A percentile compares a stretch with the other conserved stretches of the same genome.
Conservation (phyloP, 148 eudicot genomes). For the Agrostemma githago region DNA sequence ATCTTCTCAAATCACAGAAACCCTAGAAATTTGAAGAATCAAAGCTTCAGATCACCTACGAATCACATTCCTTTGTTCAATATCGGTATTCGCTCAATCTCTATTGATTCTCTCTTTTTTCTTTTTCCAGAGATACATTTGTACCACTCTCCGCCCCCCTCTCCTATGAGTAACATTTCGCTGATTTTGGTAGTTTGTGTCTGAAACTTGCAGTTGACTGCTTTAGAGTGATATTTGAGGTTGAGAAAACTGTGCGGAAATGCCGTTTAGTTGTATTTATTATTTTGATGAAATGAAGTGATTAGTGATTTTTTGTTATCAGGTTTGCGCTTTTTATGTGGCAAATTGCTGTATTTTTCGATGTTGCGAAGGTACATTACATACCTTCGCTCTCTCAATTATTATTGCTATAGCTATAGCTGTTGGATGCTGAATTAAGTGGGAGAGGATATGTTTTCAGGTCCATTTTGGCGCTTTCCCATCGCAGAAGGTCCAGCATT, state of each 20-base stretch:
- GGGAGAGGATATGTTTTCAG: slow-evolving; percentile 24
- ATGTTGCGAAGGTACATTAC: slow-evolving; percentile 24
- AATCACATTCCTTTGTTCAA: neutral
- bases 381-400: too few relatives aligned
- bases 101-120: neutral
- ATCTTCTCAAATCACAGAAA: neutral
- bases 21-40: neutral
- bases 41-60: neutral
- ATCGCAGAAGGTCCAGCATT: slow-evolving; percentile 34
- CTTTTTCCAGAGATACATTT: neutral
- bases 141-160: neutral
- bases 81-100: neutral
- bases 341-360: neutral
- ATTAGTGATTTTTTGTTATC: neutral
- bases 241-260: neutral
- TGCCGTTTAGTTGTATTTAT: neutral
- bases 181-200: neutral
- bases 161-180: neutral
- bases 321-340: slow-evolving; percentile 22
- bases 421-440: slow-evolving; percentile 6
- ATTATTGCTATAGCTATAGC: neutral
- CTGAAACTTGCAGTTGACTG: neutral
- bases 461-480: slow-evolving; percentile 52
- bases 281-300: neutral
- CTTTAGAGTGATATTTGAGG: neutral